Percentiles rank a stretch among this genome's conserved stretches.
phyloP scores from a whole-genome alignment of 257 asterid genomes.

The Datura wrightii region DNA sequence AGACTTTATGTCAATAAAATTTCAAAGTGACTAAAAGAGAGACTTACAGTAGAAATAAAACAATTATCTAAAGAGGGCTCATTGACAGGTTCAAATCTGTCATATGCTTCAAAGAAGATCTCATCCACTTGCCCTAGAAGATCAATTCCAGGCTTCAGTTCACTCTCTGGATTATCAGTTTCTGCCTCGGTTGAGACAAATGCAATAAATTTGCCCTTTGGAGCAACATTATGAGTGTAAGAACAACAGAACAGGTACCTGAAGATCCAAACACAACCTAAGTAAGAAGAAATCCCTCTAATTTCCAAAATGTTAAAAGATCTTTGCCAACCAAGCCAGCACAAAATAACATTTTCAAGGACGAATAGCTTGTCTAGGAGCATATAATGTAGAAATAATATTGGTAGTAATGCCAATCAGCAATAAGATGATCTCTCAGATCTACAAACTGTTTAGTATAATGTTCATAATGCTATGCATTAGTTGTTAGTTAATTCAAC shows the following conservation, averaged over 20 bases:
- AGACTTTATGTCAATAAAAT: not conserved
- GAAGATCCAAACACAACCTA: slow-evolving; percentile 36
- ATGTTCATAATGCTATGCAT: not conserved
- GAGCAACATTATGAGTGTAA: slow-evolving; percentile 97
- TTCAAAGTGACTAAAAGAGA: slow-evolving; percentile 5
- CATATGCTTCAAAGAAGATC: slow-evolving; percentile 85
- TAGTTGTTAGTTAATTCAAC: not conserved
- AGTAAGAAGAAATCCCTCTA: slow-evolving; percentile 18
- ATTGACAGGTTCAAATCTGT: slow-evolving; percentile 86
- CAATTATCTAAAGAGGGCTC: slow-evolving; percentile 88
- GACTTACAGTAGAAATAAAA: slow-evolving; percentile 85
- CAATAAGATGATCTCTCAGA: not conserved
- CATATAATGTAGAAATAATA: slow-evolving; percentile 12
- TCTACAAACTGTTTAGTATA: slow-evolving; percentile 1
- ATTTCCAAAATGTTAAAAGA: not conserved
- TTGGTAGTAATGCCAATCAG: not conserved
- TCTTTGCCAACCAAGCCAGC: not conserved
- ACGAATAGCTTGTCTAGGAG: slow-evolving; percentile 3
- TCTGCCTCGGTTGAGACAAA: slow-evolving; percentile 96
- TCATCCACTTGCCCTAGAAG: slow-evolving; percentile 98
- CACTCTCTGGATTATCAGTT: slow-evolving; percentile 85
- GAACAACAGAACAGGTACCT: slow-evolving; percentile 98
- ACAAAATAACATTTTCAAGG: not conserved
- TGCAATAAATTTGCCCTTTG: slow-evolving; percentile 92
- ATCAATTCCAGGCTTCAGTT: slow-evolving; percentile 85